These are phyloP conservation scores for Scleroderma bovista DNA, from an alignment of 768 basidiomycete species.

Conservation along the genomic window DNA sequence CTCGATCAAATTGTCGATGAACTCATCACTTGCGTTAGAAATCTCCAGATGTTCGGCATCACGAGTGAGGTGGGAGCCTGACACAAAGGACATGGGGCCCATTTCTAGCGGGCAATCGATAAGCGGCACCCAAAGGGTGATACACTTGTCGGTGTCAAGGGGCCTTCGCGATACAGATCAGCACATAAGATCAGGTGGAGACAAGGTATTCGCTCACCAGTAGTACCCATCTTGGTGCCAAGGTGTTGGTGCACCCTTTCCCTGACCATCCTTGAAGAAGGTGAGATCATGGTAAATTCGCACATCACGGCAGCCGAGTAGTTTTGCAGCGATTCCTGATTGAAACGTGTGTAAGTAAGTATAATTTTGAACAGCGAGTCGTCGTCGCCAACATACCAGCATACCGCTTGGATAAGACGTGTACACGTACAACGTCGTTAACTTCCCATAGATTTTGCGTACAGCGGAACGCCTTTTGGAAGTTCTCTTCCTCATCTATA, in stretches of 20 bases:
- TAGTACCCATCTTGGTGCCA: conserved; percentile 3
- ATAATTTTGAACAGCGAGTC: background rate
- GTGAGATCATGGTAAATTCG: conserved; percentile 6
- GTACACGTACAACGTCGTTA: conserved; percentile 3
- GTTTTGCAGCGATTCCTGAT: conserved; percentile 5
- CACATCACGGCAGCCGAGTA: conserved; percentile 5
- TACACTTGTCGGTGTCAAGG: conserved; percentile 5
- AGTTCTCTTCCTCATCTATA: conserved; percentile 1
- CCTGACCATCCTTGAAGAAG: conserved; percentile 6
- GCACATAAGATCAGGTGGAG: background rate
- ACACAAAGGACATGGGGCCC: conserved; percentile 6
- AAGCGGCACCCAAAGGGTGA: conserved; percentile 5
- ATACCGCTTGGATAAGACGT: conserved; percentile 5
- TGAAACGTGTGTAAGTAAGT: background rate
- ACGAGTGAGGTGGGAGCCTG: conserved; percentile 1
- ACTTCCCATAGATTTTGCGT: conserved; percentile 6
- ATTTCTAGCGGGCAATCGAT: conserved; percentile 6
- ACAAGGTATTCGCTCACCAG: background rate
- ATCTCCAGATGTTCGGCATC: conserved; percentile 4
- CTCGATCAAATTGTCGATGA: conserved; percentile 2
- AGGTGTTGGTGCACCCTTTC: conserved; percentile 1
- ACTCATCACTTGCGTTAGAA: conserved; percentile 1
- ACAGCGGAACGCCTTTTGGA: conserved; percentile 4
- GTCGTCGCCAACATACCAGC: background rate
- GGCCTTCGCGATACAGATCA: background rate